Evolutionary conservation across 225 moss, liverwort and hornwort species (phyloP), one percentile per base, ranked within the genome.

Genomic region (Thuidium tamariscinum): DNA sequence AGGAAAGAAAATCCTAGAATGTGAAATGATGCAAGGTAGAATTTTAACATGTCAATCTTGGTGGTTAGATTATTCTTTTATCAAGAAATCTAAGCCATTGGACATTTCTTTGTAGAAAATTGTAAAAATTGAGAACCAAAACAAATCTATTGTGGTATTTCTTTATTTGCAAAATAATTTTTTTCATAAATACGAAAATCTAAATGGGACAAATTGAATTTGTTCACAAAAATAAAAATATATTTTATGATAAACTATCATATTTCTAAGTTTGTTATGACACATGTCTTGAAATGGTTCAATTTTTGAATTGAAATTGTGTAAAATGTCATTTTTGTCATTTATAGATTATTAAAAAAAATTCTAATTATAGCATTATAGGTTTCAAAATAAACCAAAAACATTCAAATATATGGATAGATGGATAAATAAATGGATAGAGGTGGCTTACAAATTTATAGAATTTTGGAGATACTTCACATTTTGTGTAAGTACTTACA

Each of bases 261-360:
- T 66, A 66, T 0, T 1, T 6, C 10, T 21, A 66, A 16, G 13
- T 25, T 2, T 4, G 1, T 39, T 68, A 39, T 8, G 13, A 68
- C 0, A 2, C 0, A 0, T 68, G 39, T n/a, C 4, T 39, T 3
- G 0, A 68, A 39, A 68, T 39, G 23, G 23, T 39, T 23, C 22
- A 39, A 68, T 37, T 22, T 66, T 39, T 13, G 7, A 22, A 39
- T 23, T 13, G 13, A 68, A 4, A 39, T 68, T 68, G 7, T 68
- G 0, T 25, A 0, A 68, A 68, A 23, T 12, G 23, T 13, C 39
- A 39, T 68, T 39, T 68, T 39, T 6, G 2, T 7, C 2, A 23
- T 39, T 68, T 68, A 13, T 0, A 39, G 0, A 37, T 67, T 67
- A 12, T 13, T 66, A 21, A 41, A 25, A 4, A 39, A 14, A 14